phyloP scores from a whole-genome alignment of 2,329 filamentous ascomycete species.

The Plenodomus biglobosus region DNA sequence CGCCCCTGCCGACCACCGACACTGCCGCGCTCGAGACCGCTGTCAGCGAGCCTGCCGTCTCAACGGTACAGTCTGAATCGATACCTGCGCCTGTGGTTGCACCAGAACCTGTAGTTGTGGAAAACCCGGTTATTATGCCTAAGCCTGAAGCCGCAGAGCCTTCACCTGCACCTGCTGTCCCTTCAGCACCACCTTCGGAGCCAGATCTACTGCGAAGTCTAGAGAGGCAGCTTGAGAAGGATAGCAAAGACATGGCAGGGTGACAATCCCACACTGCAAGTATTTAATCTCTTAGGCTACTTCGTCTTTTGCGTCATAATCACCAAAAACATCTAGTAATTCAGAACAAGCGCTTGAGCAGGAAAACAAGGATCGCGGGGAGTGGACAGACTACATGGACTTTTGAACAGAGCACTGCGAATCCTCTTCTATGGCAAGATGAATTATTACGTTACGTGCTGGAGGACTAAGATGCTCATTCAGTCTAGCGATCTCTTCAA shows the following conservation, averaged over 20 bases:
- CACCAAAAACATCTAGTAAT: too few species aligned
- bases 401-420: too few species aligned
- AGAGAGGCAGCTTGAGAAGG: conserved; percentile 48
- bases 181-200: conserved; percentile 33
- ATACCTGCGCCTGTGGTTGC: conserved; percentile 1
- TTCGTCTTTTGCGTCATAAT: not conserved
- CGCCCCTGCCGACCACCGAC: conserved; percentile 15
- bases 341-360: too few species aligned
- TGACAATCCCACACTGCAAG: conserved; percentile 6
- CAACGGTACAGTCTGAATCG: conserved; percentile 1
- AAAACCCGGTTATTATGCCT: not conserved
- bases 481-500: too few species aligned
- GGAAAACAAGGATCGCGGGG: not conserved
- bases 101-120: conserved; percentile 4
- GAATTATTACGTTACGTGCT: too few species aligned
- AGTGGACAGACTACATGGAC: not conserved
- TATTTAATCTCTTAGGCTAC: not conserved
- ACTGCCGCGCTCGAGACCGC: conserved; percentile 4
- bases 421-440: too few species aligned
- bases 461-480: too few species aligned
- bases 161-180: conserved; percentile 9
- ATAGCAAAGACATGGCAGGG: conserved; percentile 23
- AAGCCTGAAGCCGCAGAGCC: conserved; percentile 8
- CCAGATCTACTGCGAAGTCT: conserved; percentile 52
- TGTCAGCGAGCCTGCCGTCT: conserved; percentile 6